Base-by-base conservation (phyloP, 495 filamentous ascomycete species). In the Rhypophila decipiens region DNA sequence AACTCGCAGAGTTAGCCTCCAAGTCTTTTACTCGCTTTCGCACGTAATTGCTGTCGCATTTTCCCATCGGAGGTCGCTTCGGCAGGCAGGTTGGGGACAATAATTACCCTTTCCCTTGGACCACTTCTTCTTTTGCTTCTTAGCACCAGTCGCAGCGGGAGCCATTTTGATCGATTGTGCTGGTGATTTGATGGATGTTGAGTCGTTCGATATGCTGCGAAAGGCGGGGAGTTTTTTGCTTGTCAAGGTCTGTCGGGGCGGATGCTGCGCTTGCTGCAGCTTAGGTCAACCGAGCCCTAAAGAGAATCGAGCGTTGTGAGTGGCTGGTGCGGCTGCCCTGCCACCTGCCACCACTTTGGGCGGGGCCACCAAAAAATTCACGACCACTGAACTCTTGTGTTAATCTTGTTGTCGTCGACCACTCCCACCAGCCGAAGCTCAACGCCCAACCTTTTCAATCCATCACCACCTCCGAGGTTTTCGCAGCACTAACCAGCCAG, bases 51-150 rank as follows among this genome's bases (percentile, higher is more conserved):
- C n/a, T n/a, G n/a, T n/a, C n/a, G n/a, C n/a, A n/a, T n/a, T n/a
- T n/a, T n/a, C n/a, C 46, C 38, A 15, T 39, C 38, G 13, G 46
- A 27, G 36, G 37, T 31, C n/a, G 35, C 33, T 13, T 23, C 9
- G 9, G 11, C 33, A 17, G 17, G 23, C 17, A 18, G 8, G 15
- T 3, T n/a, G 38, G 3, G 22, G 31, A 44, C 44, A 47, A 36
- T 31, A 24, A 56, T 57, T 60, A 67, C 64, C 64, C 83, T 96
- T 96, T 74, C 89, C 94, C 88, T 96, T 98, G 61, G 90, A 96
- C 91, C 91, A 96, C 91, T 96, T 95, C 88, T 97, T 97, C 88
- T 96, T 95, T 71, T 91, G 87, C 79, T 95, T 95, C 84, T 94
- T 95, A 69, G 85, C 88, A 67, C 87, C 88, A 71, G 86, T 73